phyloP scores from a whole-genome alignment of 495 filamentous ascomycete genomes.

The Aspergillus heteromorphus region DNA sequence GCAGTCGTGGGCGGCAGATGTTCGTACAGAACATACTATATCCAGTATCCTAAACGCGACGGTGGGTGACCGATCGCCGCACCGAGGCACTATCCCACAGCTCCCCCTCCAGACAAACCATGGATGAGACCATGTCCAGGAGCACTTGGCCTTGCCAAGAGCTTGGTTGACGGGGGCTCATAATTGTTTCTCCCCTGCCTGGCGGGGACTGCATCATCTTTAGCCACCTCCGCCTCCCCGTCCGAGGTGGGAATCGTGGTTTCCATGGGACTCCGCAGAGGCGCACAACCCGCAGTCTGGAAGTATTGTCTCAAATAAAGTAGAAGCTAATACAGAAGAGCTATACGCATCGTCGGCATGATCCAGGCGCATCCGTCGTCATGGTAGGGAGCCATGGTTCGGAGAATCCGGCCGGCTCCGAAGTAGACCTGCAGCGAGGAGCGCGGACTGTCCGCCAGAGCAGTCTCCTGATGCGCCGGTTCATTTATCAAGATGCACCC shows the following conservation, averaged over 20 bases:
- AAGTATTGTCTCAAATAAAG: background rate
- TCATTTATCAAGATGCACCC: background rate
- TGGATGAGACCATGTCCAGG: background rate
- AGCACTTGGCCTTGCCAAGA: background rate
- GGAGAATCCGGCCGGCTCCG: background rate
- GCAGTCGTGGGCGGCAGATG: background rate
- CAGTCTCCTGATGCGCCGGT: background rate
- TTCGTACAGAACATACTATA: background rate
- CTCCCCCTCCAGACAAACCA: background rate
- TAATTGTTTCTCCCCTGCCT: background rate
- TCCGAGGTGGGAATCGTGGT: background rate
- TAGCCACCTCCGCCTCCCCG: background rate
- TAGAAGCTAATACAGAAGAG: background rate
- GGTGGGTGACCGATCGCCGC: background rate
- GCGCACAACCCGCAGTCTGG: background rate
- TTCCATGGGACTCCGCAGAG: background rate
- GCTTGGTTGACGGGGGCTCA: background rate
- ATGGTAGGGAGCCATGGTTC: background rate
- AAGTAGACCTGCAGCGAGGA: background rate
- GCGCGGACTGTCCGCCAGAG: background rate
- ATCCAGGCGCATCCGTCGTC: background rate
- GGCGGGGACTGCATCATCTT: background rate
- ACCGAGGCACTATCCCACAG: no score
- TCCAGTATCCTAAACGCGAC: background rate
- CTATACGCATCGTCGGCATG: background rate